A percentile compares a stretch with the other conserved stretches of the same genome.
Evolutionary conservation across 78 protist genomes (phyloP).

Genomic region (Dictyostelium capitatum): DNA sequence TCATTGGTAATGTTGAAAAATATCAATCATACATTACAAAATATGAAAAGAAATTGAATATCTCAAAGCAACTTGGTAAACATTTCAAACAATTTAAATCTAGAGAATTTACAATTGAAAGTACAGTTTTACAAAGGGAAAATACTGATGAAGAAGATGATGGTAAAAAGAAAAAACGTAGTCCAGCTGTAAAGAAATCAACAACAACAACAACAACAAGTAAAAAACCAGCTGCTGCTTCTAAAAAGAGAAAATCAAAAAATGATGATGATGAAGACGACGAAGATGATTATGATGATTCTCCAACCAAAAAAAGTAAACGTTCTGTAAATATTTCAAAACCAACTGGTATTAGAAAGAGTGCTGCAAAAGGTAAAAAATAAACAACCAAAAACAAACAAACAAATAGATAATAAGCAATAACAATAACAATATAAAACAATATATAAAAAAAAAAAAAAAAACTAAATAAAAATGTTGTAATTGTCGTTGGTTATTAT

Average conservation of each 20-base stretch:
- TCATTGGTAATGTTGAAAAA: slow-evolving; percentile 18
- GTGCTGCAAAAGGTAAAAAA: not conserved
- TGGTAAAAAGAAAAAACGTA: not conserved
- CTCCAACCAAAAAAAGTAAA: no score
- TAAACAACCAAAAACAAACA: not conserved
- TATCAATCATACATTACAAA: slow-evolving; percentile 42
- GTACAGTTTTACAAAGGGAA: not conserved
- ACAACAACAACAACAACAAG: not conserved
- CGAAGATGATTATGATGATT: not conserved
- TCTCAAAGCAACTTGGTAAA: not conserved
- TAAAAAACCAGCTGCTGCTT: not conserved
- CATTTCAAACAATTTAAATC: slow-evolving; percentile 30
- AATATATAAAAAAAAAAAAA: not conserved
- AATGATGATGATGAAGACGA: not conserved
- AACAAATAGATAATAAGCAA: not conserved
- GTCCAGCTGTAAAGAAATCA: no score
- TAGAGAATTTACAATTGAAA: slow-evolving; percentile 27
- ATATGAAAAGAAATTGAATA: slow-evolving; percentile 53
- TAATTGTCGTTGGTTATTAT: not conserved
- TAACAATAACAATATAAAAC: not conserved
- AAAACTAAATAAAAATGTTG: not conserved
- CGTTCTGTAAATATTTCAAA: not conserved
- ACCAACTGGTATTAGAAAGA: no score
- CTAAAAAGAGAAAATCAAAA: not conserved
- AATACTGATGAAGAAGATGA: not conserved